Evolutionary conservation across 139 green algal genomes (phyloP).

Genomic region (Chlamydomonas sp.): DNA sequence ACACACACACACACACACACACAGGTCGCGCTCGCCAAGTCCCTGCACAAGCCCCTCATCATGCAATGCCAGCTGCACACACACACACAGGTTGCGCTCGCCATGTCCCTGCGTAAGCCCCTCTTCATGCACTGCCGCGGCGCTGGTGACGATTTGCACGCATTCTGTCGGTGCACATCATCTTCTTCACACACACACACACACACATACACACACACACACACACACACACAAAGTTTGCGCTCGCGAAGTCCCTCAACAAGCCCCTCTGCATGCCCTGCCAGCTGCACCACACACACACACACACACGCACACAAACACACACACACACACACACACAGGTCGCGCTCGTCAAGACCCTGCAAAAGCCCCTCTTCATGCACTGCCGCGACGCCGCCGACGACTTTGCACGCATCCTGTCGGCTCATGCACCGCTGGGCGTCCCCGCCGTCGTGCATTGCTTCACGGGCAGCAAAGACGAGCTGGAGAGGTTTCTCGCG

Average conservation of each 20-base stretch:
- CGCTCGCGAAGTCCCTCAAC: conserved; percentile 50
- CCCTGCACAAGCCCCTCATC: too few relatives aligned
- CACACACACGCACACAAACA: not conserved
- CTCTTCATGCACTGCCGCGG: conserved; percentile 78
- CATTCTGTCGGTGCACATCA: not conserved
- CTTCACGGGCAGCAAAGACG: conserved; percentile 57
- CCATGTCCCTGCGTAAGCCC: conserved; percentile 51
- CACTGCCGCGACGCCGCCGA: conserved; percentile 61
- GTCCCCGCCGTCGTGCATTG: conserved; percentile 62
- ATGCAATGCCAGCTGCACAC: not conserved
- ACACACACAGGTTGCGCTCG: conserved; percentile 40
- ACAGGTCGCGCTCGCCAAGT: too few relatives aligned
- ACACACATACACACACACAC: too few relatives aligned
- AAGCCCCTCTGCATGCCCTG: conserved; percentile 75
- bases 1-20: too few relatives aligned
- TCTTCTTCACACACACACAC: too few relatives aligned
- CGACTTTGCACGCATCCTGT: conserved; percentile 20
- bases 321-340: conserved; percentile 9
- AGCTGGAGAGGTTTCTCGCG: conserved; percentile 46
- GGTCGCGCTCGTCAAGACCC: conserved; percentile 48
- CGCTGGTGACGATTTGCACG: conserved; percentile 35
- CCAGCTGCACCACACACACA: not conserved
- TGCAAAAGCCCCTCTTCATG: conserved; percentile 68
- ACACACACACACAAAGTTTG: too few relatives aligned
- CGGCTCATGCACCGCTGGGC: conserved; percentile 3